Evolutionary conservation across 805 yeast species (phyloP).

Genomic region (Sungouiozyma ichnusensis): DNA sequence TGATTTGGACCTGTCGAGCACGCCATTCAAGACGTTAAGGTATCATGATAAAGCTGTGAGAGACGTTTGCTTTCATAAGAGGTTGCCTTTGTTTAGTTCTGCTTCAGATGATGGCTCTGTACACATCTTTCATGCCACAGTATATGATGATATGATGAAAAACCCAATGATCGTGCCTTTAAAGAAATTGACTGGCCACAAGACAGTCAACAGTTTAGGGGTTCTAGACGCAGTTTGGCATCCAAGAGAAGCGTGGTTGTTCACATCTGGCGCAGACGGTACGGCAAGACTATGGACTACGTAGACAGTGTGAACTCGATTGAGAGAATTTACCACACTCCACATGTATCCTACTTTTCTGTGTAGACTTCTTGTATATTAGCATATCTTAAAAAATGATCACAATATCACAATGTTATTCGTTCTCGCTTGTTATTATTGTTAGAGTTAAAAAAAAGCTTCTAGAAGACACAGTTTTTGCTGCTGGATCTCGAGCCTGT

Average conservation of each 20-base stretch:
- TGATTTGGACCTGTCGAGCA: slow-evolving; percentile 76
- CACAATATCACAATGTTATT: too few relatives aligned
- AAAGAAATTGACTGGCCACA: slow-evolving; percentile 88
- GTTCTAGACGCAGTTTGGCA: slow-evolving; percentile 88
- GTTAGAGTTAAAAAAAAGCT: too few relatives aligned
- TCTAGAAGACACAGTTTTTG: background rate
- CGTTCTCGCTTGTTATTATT: too few relatives aligned
- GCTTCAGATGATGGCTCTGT: slow-evolving; percentile 91
- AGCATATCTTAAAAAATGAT: background rate
- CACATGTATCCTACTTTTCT: background rate
- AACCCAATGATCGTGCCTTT: slow-evolving; percentile 93
- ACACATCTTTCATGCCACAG: slow-evolving; percentile 93
- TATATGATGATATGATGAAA: slow-evolving; percentile 80
- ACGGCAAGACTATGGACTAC: slow-evolving; percentile 96
- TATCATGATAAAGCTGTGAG: slow-evolving; percentile 94
- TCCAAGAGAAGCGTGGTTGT: slow-evolving; percentile 96
- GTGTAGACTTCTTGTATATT: background rate
- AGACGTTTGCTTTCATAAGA: slow-evolving; percentile 75
- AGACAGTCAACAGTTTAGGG: slow-evolving; percentile 68
- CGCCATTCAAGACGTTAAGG: slow-evolving; percentile 91
- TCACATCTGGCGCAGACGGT: slow-evolving; percentile 95
- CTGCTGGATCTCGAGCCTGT: background rate
- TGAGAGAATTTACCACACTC: too few relatives aligned
- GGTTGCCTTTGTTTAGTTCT: slow-evolving; percentile 82
- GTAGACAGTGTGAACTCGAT: too few relatives aligned